Base-by-base conservation (phyloP, 129 eudicot genomes). In the Helichrysum umbraculigerum region DNA sequence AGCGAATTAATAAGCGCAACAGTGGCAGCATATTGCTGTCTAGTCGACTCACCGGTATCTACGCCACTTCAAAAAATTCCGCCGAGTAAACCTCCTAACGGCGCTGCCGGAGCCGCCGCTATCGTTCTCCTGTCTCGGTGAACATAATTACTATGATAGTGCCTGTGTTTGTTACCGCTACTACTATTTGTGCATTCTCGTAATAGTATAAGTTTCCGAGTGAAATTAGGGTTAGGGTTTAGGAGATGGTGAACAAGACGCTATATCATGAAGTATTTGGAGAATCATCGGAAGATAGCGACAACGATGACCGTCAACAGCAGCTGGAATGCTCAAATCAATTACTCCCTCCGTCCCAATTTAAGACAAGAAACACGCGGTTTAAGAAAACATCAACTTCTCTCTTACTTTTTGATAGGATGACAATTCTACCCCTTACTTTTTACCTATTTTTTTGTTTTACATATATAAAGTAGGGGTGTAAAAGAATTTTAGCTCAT, bases 11-110 rank as follows among this genome's bases (percentile, higher is more conserved):
- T 83, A 47, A 73, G 82, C 35, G 81, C 85, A 20, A 88, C 82
- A 14, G 84, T 83, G 14, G 81, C 73, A 20, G 86, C 67, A 35
- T 87, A 88, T 10, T 65, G 87, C 69, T 88, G 86, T 52, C 97
- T 75, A 37, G 97, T 91, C 9, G 92, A 79, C 81, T 91, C 97
- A 1, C 97, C 97, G n/a, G 83, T 88, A 71, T 91, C 97, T 4
- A 71, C 69, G 16, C 84, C 84, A 6, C 86, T 83, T 61, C 78
- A 83, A 52, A 91, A 91, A 8, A 91, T 81, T 65, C 97, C 97
- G 21, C 94, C 92, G 2, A 91, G 78, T 0, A 91, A 68, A 57
- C 97, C 95, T 29, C 95, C 97, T 71, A 91, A 83, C 0, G 94
- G 81, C 2, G 97, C 91, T 70, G 66, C 64, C 52, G 71, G 71